phyloP scores from a whole-genome alignment of 352 stramenopile species.

The Globisporangium parvum region DNA sequence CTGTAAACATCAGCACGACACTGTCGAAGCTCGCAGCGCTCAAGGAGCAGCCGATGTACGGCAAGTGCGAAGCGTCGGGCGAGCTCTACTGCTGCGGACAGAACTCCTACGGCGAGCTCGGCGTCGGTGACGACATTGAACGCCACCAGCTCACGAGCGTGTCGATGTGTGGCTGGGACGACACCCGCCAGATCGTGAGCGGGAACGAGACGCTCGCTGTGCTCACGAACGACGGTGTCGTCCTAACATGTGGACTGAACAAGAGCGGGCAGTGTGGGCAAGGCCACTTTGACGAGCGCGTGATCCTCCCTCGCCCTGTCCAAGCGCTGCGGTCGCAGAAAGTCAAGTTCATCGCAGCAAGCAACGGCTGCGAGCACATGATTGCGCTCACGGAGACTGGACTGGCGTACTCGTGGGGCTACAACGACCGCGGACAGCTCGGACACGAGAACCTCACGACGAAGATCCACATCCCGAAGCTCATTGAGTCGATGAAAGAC shows the following conservation, averaged over 20 bases:
- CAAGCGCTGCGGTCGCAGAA: constrained; percentile 70
- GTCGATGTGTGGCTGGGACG: constrained; percentile 71
- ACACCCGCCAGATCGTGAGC: constrained; percentile 79
- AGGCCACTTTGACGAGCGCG: constrained; percentile 81
- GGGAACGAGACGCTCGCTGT: constrained; percentile 80
- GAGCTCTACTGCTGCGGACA: constrained; percentile 86
- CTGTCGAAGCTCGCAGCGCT: constrained; percentile 66
- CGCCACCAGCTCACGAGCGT: constrained; percentile 74
- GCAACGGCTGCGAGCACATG: constrained; percentile 87
- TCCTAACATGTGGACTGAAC: constrained; percentile 82
- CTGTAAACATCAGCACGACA: constrained; percentile 46
- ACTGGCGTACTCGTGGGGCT: constrained; percentile 82
- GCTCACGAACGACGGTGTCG: constrained; percentile 74
- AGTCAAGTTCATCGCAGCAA: constrained; percentile 79
- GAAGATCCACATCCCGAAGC: constrained; percentile 79
- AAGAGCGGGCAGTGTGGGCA: constrained; percentile 87
- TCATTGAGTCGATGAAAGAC: constrained; percentile 80
- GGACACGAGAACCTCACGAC: constrained; percentile 80
- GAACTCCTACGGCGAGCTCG: constrained; percentile 86
- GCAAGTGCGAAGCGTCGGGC: constrained; percentile 76
- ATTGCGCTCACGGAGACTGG: constrained; percentile 79
- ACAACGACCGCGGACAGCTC: constrained; percentile 84
- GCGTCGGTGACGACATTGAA: constrained; percentile 81
- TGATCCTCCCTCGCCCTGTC: constrained; percentile 78
- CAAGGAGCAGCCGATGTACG: constrained; percentile 85